A percentile compares a stretch with the other conserved stretches of the same genome.
phyloP scores from a whole-genome alignment of 2,329 filamentous ascomycete species.

The Aspergillus sp. region DNA sequence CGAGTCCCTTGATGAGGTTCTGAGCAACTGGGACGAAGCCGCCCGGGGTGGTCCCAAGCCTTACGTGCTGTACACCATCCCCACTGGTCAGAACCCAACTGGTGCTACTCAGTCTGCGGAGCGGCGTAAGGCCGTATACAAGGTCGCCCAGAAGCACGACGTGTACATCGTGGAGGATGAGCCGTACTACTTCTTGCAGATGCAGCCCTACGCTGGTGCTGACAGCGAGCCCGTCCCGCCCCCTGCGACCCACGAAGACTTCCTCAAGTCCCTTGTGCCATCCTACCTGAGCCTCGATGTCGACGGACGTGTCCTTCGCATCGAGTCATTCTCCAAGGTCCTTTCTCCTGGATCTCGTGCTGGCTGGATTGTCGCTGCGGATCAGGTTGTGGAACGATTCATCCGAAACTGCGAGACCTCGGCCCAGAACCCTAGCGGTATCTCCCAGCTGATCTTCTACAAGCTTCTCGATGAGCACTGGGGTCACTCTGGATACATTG shows the following conservation, averaged over 20 bases:
- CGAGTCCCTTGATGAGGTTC: slow-evolving; percentile 61
- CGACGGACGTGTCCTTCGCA: slow-evolving; percentile 83
- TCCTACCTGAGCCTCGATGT: slow-evolving; percentile 77
- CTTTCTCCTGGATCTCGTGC: slow-evolving; percentile 77
- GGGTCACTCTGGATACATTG: slow-evolving; percentile 86
- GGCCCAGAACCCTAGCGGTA: slow-evolving; percentile 81
- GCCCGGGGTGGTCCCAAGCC: slow-evolving; percentile 63
- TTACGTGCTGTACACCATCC: slow-evolving; percentile 69
- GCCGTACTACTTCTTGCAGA: slow-evolving; percentile 91
- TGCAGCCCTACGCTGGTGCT: slow-evolving; percentile 68
- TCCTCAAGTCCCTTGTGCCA: slow-evolving; percentile 71
- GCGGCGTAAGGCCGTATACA: slow-evolving; percentile 72
- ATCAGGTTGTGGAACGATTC: slow-evolving; percentile 81
- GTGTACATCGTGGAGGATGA: slow-evolving; percentile 88
- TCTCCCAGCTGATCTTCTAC: slow-evolving; percentile 80
- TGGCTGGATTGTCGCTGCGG: slow-evolving; percentile 87
- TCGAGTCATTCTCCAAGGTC: slow-evolving; percentile 94
- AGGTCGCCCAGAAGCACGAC: slow-evolving; percentile 79
- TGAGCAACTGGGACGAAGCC: slow-evolving; percentile 65
- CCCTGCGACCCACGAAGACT: slow-evolving; percentile 67
- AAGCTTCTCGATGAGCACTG: slow-evolving; percentile 91
- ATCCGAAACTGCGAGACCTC: slow-evolving; percentile 78
- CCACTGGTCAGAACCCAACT: slow-evolving; percentile 87
- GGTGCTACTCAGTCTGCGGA: slow-evolving; percentile 74
- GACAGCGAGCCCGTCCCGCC: slow-evolving; percentile 55